Base-by-base conservation (phyloP, 371 early-diverging fungal genomes). In the Rhizopus arrhizus region DNA sequence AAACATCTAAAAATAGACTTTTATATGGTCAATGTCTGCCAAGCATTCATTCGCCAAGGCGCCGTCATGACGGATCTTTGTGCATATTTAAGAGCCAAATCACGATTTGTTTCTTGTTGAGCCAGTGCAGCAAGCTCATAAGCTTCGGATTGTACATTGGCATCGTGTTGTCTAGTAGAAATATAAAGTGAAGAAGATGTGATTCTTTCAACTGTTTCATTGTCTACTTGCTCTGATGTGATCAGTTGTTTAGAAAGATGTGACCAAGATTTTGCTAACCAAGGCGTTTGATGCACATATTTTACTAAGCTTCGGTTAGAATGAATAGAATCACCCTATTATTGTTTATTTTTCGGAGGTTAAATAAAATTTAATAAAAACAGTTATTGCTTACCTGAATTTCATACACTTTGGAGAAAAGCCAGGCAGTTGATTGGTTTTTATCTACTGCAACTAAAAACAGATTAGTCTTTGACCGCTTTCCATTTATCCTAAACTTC, bases 51-150 rank as follows among this genome's bases (percentile, higher is more conserved):
- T 22, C 78, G 69, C 85, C 83, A 84, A 53, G 86, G 86, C 0
- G 84, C 84, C 2, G 75, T 66, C 66, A 80, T 63, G 7, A 81
- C 71, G 5, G 84, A 77, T 4, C 79, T 66, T 49, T 86, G 85
- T 3, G 86, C 84, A 38, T 47, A 38, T 52, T 62, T 67, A n/a
- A 66, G 62, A 4, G 68, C 63, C 6, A 46, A 12, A 9, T 68
- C 58, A 16, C 41, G 41, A 40, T 61, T 50, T 2, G 45, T 56
- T 22, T 22, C 22, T 22, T 22, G 22, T 10, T 64, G 31, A 4
- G 68, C 64, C 22, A 61, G 50, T n/a, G 78, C 78, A 16, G 70
- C 72, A 58, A 70, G 49, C 33, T 80, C 64, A 61, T 75, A 80
- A 7, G 74, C 78, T 28, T 67, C 60, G 8, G 81, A 73, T 51